A percentile compares a stretch with the other conserved stretches of the same genome.
phyloP scores from a whole-genome alignment of 257 asterid genomes.

The Solanum sparsipilum region DNA sequence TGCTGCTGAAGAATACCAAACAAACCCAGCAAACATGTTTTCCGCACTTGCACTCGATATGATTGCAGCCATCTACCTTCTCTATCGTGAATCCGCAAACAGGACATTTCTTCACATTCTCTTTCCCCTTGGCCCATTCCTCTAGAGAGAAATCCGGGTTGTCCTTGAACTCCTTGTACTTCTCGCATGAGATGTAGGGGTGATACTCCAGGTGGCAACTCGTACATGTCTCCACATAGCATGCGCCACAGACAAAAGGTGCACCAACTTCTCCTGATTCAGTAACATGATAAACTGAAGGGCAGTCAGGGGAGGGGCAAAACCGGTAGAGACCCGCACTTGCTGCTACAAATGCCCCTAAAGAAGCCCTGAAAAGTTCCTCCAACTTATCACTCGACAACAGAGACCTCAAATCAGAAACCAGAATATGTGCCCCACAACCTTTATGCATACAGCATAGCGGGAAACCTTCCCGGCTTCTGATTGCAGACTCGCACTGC shows the following conservation, averaged over 20 bases:
- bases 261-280: constrained; percentile 15
- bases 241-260: constrained; percentile 54
- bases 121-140: constrained; percentile 70
- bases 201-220: constrained; percentile 82
- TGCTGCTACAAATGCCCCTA: constrained; percentile 58
- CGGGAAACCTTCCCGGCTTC: constrained; percentile 51
- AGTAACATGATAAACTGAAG: constrained; percentile 54
- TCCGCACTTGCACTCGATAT: constrained; percentile 70
- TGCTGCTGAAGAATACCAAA: constrained; percentile 32
- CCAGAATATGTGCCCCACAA: constrained; percentile 42
- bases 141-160: constrained; percentile 76
- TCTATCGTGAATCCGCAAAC: constrained; percentile 62
- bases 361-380: constrained; percentile 71
- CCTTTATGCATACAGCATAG: constrained; percentile 35
- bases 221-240: constrained; percentile 76
- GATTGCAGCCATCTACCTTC: constrained; percentile 94
- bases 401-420: constrained; percentile 51
- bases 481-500: constrained; percentile 69
- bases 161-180: constrained; percentile 50
- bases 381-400: constrained; percentile 48
- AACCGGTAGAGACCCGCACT: constrained; percentile 61
- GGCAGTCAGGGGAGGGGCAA: constrained; percentile 95
- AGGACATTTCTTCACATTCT: constrained; percentile 71
- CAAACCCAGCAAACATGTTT: constrained; percentile 85
- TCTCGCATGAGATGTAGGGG: constrained; percentile 55